These are phyloP conservation scores for Eudorina sp. DNA, from an alignment of 139 green algal genomes.

Conservation along the genomic window DNA sequence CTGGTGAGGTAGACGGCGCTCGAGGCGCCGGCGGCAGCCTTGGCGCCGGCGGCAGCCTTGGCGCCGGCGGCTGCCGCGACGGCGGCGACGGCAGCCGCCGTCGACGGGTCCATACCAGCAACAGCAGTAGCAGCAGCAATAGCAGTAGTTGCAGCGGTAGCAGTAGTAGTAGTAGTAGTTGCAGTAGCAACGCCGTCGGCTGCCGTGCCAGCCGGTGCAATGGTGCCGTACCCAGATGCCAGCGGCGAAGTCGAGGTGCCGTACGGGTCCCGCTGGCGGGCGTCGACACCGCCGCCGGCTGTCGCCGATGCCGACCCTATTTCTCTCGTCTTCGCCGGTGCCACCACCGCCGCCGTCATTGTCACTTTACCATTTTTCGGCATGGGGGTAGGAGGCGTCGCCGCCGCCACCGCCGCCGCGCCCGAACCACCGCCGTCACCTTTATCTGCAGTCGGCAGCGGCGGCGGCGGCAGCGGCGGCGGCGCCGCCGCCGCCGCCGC, in stretches of 20 bases:
- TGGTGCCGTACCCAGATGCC: too few relatives aligned
- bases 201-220: too few relatives aligned
- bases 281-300: too few relatives aligned
- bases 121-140: too few relatives aligned
- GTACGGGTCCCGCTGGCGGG: too few relatives aligned
- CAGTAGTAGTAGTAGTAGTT: too few relatives aligned
- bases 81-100: background rate
- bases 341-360: background rate
- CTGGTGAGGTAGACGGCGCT: too few relatives aligned
- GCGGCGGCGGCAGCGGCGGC: background rate
- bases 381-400: background rate
- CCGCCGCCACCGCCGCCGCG: background rate
- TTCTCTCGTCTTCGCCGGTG: background rate
- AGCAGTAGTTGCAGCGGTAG: too few relatives aligned
- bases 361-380: too few relatives aligned
- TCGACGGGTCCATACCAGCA: background rate
- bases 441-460: background rate
- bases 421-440: background rate
- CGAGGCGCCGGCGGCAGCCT: too few relatives aligned
- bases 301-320: background rate
- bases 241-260: too few relatives aligned
- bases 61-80: background rate
- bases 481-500: background rate
- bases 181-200: too few relatives aligned
- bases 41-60: background rate